A percentile compares a stretch with the other conserved stretches of the same genome.
Conservation (phyloP, 371 early-diverging fungal species). For the Lichtheimia hyalospora region DNA sequence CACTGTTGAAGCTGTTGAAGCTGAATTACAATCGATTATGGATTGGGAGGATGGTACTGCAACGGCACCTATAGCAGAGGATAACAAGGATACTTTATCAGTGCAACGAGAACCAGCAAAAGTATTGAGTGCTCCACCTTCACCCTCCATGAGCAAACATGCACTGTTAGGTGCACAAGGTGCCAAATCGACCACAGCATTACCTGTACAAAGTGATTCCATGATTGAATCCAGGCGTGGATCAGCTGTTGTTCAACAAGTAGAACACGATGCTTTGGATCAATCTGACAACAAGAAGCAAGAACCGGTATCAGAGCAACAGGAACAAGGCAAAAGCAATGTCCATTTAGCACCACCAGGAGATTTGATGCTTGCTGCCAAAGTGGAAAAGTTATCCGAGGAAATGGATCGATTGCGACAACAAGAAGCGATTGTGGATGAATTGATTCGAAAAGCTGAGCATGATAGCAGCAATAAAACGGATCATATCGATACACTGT, state of each 20-base stretch:
- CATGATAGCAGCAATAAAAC: constrained; percentile 39
- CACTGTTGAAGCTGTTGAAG: constrained; percentile 64
- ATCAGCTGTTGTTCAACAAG: constrained; percentile 28
- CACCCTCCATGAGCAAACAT: constrained; percentile 15
- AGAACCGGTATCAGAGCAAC: background rate
- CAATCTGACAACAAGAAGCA: background rate
- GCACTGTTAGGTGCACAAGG: constrained; percentile 18
- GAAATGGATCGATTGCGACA: constrained; percentile 62
- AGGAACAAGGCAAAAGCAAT: constrained; percentile 18
- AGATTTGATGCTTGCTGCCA: constrained; percentile 61
- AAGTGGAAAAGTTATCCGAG: constrained; percentile 51
- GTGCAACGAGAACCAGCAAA: background rate
- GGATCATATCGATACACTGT: constrained; percentile 30
- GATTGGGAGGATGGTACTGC: constrained; percentile 29
- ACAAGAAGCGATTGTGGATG: constrained; percentile 68
- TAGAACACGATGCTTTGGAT: constrained; percentile 27
- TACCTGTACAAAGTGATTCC: constrained; percentile 37
- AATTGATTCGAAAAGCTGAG: constrained; percentile 63
- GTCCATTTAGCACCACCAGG: constrained; percentile 69
- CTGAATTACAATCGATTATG: constrained; percentile 59
- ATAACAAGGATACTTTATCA: constrained; percentile 3
- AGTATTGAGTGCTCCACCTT: constrained; percentile 4
- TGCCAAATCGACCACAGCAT: constrained; percentile 32
- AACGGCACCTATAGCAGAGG: constrained; percentile 5
- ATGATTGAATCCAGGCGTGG: constrained; percentile 39